phyloP scores from a whole-genome alignment of 345 rosid species.

The Corymbia maculata region DNA sequence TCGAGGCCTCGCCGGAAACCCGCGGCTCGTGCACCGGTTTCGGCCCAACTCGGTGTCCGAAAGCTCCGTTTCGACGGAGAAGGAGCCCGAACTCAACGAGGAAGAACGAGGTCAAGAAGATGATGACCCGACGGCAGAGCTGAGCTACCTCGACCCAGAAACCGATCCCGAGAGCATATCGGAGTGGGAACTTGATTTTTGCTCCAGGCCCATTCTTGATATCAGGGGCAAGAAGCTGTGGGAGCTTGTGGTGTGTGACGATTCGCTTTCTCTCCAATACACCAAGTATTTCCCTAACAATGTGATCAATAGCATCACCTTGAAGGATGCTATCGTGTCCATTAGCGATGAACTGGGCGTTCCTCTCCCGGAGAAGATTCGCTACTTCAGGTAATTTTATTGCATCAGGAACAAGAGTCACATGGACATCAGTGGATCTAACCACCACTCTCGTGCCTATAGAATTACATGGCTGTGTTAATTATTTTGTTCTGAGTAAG shows the following conservation, averaged over 20 bases:
- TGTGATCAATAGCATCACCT: conserved; percentile 83
- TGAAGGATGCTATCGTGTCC: conserved; percentile 65
- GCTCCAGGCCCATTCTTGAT: conserved; percentile 91
- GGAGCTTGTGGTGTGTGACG: conserved; percentile 93
- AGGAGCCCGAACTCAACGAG: conserved; percentile 19
- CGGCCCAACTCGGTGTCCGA: conserved; percentile 23
- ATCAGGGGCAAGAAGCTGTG: conserved; percentile 83
- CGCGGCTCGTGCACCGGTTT: conserved; percentile 17
- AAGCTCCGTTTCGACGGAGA: conserved; percentile 45
- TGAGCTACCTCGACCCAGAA: conserved; percentile 71
- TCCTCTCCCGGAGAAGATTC: conserved; percentile 67
- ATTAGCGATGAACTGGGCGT: conserved; percentile 60
- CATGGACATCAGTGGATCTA: background rate
- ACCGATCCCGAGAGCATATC: conserved; percentile 62
- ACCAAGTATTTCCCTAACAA: conserved; percentile 88
- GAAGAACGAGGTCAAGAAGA: conserved; percentile 10
- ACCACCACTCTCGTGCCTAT: background rate
- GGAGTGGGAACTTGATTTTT: conserved; percentile 92
- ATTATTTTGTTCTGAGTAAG: background rate
- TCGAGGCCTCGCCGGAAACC: conserved; percentile 2
- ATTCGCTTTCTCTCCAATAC: conserved; percentile 74
- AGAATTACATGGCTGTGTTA: background rate
- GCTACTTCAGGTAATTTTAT: conserved; percentile 63
- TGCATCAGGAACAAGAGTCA: background rate
- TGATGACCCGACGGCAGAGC: conserved; percentile 72